These are phyloP conservation scores for Clausena lansium DNA, from an alignment of 345 rosid genomes.

Conservation along the genomic window DNA sequence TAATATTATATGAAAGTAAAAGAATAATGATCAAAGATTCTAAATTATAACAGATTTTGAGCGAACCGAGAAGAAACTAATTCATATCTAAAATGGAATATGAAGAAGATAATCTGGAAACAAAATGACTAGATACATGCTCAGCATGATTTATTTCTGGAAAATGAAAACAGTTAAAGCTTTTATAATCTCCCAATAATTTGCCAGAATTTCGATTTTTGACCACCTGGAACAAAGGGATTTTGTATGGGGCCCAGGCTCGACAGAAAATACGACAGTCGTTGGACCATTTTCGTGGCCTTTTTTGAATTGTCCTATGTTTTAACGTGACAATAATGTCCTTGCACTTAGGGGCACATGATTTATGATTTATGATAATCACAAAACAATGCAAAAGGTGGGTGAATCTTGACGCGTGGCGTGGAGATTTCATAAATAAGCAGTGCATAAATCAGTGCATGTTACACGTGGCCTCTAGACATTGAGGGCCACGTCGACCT, in stretches of 20 bases:
- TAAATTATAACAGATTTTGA: too few relatives aligned
- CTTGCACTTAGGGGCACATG: constrained; percentile 5
- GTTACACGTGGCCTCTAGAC: neutral
- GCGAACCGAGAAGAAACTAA: too few relatives aligned
- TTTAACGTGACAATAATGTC: constrained; percentile 5
- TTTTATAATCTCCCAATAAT: neutral
- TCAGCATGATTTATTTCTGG: constrained; percentile 1
- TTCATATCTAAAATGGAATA: too few relatives aligned
- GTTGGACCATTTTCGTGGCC: neutral
- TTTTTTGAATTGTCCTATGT: neutral
- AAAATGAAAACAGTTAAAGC: neutral
- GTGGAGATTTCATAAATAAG: neutral
- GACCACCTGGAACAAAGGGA: neutral
- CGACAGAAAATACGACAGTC: neutral
- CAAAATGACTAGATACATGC: too few relatives aligned
- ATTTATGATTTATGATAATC: neutral
- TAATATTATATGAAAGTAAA: too few relatives aligned
- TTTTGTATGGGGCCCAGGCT: neutral
- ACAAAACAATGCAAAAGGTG: neutral
- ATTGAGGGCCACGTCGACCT: neutral
- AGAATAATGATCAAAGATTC: too few relatives aligned
- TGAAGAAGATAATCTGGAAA: too few relatives aligned
- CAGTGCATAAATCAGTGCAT: too few relatives aligned
- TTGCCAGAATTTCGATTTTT: neutral
- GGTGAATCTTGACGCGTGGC: neutral